Base-by-base conservation (phyloP, 768 basidiomycete species). In the Leccinum longicurvipes region DNA sequence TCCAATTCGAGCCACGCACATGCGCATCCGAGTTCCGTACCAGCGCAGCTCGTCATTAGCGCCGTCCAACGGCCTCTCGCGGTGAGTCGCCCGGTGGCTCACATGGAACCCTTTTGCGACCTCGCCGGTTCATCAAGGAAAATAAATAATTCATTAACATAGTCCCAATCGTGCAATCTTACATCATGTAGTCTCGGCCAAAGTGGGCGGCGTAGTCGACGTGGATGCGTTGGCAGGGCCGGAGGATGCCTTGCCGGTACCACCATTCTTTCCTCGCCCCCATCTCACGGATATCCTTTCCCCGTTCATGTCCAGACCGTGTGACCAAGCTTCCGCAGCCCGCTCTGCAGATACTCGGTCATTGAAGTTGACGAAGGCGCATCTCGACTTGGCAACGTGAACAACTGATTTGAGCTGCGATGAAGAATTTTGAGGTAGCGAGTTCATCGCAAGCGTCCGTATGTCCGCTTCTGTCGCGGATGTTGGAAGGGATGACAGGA, bases 291-390 rank as follows among this genome's bases (percentile, higher is more conserved):
- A 76, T 10, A 89, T 81, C 31, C 76, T 77, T 67, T 87, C 85
- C 1, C 84, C 88, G 27, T 92, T 87, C 24, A 98, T 77, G 61
- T 96, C 95, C 10, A 98, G 76, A 2, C 95, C 94, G 59, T 86
- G 85, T n/a, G 92, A 84, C 84, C 95, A 93, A 10, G 89, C 86
- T 59, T 90, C 83, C 0, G 95, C 95, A 0, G 91, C 93, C 15
- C 77, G 76, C 73, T 99, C 97, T 15, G 97, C 95, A n/a, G 82
- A 77, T 6, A 77, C 66, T 19, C 97, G 82, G 52, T 89, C 83
- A 62, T 81, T 86, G 76, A 98, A 98, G 71, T 98, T 98, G 51
- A 97, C 81, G 71, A 99, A 99, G 1, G 96, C 97, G 10, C 59
- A 88, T 84, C 83, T 82, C 58, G 89, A 85, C 71, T 92, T 91